Evolutionary conservation across 306 rosid genomes (phyloP).

Genomic region (Sechiopsis laciniata): DNA sequence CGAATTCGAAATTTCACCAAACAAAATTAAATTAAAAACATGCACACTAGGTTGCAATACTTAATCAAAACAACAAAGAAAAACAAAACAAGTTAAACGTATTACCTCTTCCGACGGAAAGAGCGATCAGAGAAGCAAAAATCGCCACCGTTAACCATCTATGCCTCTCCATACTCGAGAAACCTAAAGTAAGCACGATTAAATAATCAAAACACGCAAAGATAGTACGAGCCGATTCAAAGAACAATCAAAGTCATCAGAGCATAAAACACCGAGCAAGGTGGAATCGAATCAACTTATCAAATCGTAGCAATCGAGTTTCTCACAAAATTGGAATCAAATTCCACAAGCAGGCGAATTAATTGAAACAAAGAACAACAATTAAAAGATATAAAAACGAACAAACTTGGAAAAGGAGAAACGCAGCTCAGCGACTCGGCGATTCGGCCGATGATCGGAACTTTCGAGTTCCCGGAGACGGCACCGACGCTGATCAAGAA

Average conservation of each 20-base stretch:
- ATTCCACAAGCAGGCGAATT: background rate
- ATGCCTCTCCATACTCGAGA: conserved; percentile 13
- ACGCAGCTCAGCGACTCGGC: background rate
- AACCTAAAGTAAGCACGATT: background rate
- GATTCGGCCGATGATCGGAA: background rate
- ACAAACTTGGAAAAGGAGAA: conserved; percentile 7
- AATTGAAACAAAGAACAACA: background rate
- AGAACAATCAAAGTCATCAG: background rate
- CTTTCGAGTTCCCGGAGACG: background rate
- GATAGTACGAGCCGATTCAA: background rate
- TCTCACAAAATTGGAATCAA: background rate
- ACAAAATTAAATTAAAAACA: background rate
- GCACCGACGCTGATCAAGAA: background rate
- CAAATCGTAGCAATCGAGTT: background rate
- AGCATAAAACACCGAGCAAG: background rate
- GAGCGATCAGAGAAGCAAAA: conserved; percentile 13
- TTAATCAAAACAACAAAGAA: background rate
- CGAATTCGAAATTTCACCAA: background rate
- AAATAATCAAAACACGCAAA: background rate
- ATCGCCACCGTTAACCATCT: conserved; percentile 18
- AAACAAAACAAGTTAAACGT: background rate
- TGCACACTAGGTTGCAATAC: background rate
- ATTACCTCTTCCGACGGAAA: conserved; percentile 25
- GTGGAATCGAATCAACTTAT: background rate
- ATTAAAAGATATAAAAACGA: background rate